Evolutionary conservation across 371 early-diverging fungal species (phyloP), one percentile per base, ranked within the genome.

Genomic region (Lichtheimia corymbifera): DNA sequence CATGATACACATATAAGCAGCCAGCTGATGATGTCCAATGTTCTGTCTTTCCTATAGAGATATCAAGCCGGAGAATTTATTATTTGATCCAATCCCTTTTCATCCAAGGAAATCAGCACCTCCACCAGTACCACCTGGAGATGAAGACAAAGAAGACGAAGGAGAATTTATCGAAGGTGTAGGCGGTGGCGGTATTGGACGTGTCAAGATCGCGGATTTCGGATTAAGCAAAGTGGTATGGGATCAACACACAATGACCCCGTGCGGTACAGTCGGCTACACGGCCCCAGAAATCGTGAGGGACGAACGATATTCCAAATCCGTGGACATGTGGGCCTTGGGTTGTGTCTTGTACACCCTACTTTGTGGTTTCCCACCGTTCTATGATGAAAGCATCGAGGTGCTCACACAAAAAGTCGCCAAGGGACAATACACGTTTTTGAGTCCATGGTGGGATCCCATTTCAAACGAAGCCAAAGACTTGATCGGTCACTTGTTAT

Each of bases 31-130:
- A 93, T 52, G 93, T 93, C 72, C 72, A 93, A 27, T 93, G 91
- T 61, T 87, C 92, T 72, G 7, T 18, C n/a, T n/a, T 41, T 25
- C n/a, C 14, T 53, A 14, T 55, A 75, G 87, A 57, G 98, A 98
- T 70, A 91, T 98, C 64, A 99, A 99, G 75, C 93, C 94, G 30
- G 99, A 99, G 70, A 99, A 99, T 73, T 83, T 94, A 62, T 73
- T 97, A 18, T 92, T 89, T 72, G 87, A 86, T 56, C 84, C 90
- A 20, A 89, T 90, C 42, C 86, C 86, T 0, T 74, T 85, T 17
- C 74, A n/a, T 17, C 44, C 52, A 45, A 49, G 61, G 5, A 61
- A 20, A 14, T 20, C 53, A 15, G n/a, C 53, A 35, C 49, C 59
- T 24, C 64, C 64, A 18, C 47, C 57, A 13, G n/a, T 27, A 13